These are phyloP conservation scores for Sergeia podlipaevii DNA, from an alignment of 208 protist genomes.

Conservation along the genomic window DNA sequence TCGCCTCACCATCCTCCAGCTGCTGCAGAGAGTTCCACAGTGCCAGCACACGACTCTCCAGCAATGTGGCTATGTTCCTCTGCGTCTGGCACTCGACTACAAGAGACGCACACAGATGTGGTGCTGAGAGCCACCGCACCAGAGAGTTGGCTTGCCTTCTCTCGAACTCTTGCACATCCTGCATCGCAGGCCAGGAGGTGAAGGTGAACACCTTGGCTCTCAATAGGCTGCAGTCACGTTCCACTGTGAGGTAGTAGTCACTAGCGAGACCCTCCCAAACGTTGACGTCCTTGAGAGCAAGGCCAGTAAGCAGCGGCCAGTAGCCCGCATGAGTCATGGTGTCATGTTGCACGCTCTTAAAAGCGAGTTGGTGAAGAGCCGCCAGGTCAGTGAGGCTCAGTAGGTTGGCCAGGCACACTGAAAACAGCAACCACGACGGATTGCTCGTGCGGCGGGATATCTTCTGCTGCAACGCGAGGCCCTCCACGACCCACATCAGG, in stretches of 20 bases:
- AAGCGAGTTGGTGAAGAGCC: slow-evolving; percentile 67
- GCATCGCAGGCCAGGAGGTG: slow-evolving; percentile 78
- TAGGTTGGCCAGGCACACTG: slow-evolving; percentile 60
- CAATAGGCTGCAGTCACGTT: slow-evolving; percentile 68
- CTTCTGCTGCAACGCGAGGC: slow-evolving; percentile 39
- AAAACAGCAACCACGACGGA: slow-evolving; percentile 72
- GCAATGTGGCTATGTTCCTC: slow-evolving; percentile 60
- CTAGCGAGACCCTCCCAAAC: slow-evolving; percentile 49
- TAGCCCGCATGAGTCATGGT: slow-evolving; percentile 89
- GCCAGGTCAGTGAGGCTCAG: slow-evolving; percentile 59
- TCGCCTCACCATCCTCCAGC: slow-evolving; percentile 8
- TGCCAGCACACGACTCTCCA: slow-evolving; percentile 17
- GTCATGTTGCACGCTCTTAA: slow-evolving; percentile 85
- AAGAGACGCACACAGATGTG: slow-evolving; percentile 31
- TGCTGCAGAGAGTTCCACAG: slow-evolving; percentile 25
- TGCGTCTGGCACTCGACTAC: slow-evolving; percentile 78
- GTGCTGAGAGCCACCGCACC: slow-evolving; percentile 32
- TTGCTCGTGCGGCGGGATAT: slow-evolving; percentile 77
- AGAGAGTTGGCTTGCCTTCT: slow-evolving; percentile 55
- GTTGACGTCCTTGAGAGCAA: slow-evolving; percentile 52
- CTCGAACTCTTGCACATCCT: slow-evolving; percentile 72
- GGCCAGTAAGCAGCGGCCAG: slow-evolving; percentile 58
- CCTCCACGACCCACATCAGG: slow-evolving; percentile 33
- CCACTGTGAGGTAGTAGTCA: slow-evolving; percentile 48
- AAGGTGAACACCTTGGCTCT: slow-evolving; percentile 81